Base-by-base conservation (phyloP, 2,329 filamentous ascomycete genomes). In the Paracorniculantispora psalliotae region DNA sequence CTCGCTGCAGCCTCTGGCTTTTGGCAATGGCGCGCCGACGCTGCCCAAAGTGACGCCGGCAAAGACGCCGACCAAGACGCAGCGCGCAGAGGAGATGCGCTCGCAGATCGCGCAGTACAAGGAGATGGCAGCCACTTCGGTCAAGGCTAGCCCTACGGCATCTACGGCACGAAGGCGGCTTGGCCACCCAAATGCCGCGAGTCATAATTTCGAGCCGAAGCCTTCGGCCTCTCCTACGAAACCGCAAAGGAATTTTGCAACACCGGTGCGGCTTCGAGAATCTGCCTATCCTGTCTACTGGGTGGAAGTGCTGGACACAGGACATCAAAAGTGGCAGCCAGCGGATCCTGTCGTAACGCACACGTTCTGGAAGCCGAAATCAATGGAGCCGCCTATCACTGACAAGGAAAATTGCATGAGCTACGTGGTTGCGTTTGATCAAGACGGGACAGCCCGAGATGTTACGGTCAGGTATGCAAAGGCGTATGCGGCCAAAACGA, bases 391-490 rank as follows among this genome's bases (percentile, higher is more conserved):
- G 0, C 91, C 94, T 0, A 82, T 89, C 2, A 87, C 82, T 3
- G 92, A 96, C 70, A 78, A 80, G 7, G 81, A 88, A 59, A 97
- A 96, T 65, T 82, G 77, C 57, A 83, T 99, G 74, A 82, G 80
- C 10, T 99, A 99, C 67, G 92, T 89, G 0, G 78, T 99, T 54
- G 91, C 88, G 0, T 96, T 96, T 63, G 89, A 96, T 63, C 84
- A 86, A 13, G 89, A 96, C 64, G 88, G 86, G 2, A 84, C 83
- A 15, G 91, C 86, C 1, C 85, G 83, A 67, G 94, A 99, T 67
- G 90, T 99, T 0, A 99, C 94, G 0, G 82, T 86, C 58, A 85
- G 94, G 17, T 99, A 99, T 69, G 82, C 87, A 1, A 96, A 94
- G 71, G 88, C 88, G 0, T 97, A 89, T 73, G 94, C 92, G 65